Conservation (phyloP, 306 rosid genomes). For the Coriaria nepalensis region DNA sequence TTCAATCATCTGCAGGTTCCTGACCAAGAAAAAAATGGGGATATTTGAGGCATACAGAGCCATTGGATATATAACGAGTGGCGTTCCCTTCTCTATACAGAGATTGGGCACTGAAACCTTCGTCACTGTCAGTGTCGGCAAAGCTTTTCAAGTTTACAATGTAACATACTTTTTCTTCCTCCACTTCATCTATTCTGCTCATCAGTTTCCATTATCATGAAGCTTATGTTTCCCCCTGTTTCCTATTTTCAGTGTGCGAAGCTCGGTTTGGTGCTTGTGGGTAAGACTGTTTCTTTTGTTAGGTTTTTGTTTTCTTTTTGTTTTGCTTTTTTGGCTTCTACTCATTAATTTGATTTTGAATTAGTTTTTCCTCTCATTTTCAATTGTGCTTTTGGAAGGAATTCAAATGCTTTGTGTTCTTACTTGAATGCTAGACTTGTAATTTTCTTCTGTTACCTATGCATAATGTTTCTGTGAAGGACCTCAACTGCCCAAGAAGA, state of each 20-base stretch:
- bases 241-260: slow-evolving; percentile 57
- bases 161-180: too few species aligned
- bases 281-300: slow-evolving; percentile 18
- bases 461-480: slow-evolving; percentile 24
- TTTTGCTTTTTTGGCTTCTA: background rate
- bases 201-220: too few species aligned
- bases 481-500: slow-evolving; percentile 77
- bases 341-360: background rate
- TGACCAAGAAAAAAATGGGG: slow-evolving; percentile 52
- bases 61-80: slow-evolving; percentile 63
- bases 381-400: background rate
- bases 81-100: slow-evolving; percentile 67
- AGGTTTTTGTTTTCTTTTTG: background rate
- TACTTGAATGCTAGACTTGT: background rate
- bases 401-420: background rate
- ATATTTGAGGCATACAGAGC: slow-evolving; percentile 79
- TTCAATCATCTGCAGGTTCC: too few species aligned
- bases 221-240: too few species aligned
- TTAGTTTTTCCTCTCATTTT: too few species aligned
- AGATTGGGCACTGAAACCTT: slow-evolving; percentile 85
- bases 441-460: slow-evolving; percentile 1
- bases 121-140: slow-evolving; percentile 73
- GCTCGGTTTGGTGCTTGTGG: slow-evolving; percentile 59
- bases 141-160: slow-evolving; percentile 80
- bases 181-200: too few species aligned